phyloP scores from a whole-genome alignment of 805 yeast genomes.

The Diddensiella caesifluorescens region DNA sequence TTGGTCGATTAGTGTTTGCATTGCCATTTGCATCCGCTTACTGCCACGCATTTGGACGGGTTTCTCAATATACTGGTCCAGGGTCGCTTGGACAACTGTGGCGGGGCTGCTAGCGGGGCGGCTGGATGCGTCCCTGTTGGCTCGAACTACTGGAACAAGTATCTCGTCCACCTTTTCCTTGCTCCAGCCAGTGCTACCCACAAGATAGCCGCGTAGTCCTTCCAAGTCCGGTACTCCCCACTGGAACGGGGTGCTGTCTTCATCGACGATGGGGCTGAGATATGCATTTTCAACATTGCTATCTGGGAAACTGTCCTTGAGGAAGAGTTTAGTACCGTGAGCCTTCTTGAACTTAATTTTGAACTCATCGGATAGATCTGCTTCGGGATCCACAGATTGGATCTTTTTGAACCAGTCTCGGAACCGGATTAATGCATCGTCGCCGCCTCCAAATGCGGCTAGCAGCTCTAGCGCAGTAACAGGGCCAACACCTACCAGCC shows the following conservation, averaged over 20 bases:
- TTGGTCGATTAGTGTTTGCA: constrained; percentile 14
- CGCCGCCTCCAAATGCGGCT: constrained; percentile 63
- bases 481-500: constrained; percentile 90
- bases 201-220: constrained; percentile 62
- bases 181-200: constrained; percentile 73
- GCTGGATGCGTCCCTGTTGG: constrained; percentile 15
- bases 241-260: constrained; percentile 65
- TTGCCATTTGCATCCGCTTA: constrained; percentile 26
- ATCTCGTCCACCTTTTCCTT: constrained; percentile 73
- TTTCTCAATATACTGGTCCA: constrained; percentile 22
- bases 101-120: constrained; percentile 1
- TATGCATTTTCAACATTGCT: constrained; percentile 67
- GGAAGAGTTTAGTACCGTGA: constrained; percentile 48
- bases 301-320: constrained; percentile 69
- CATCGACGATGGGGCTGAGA: constrained; percentile 74
- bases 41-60: constrained; percentile 19
- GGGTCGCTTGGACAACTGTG: constrained; percentile 18
- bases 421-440: constrained; percentile 39
- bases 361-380: constrained; percentile 42
- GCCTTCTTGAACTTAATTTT: constrained; percentile 52
- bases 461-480: constrained; percentile 85
- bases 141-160: constrained; percentile 67
- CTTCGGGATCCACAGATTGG: constrained; percentile 34
- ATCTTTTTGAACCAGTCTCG: constrained; percentile 54
- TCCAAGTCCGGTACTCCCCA: constrained; percentile 94